Base-by-base conservation (phyloP, 2,329 filamentous ascomycete species). In the Aaosphaeria arxii region DNA sequence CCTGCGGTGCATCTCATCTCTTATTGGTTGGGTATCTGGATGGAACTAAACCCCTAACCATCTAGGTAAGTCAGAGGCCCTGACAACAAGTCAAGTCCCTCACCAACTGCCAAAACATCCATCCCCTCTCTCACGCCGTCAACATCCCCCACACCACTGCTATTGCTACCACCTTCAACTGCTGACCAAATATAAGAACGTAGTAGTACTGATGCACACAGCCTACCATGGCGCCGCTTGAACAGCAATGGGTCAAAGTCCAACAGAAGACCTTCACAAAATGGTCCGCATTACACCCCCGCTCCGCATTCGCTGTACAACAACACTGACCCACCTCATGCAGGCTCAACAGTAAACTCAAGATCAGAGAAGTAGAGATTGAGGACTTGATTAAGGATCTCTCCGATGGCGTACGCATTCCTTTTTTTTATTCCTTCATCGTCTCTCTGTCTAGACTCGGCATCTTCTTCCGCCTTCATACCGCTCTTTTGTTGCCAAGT, bases 231-330 rank as follows among this genome's bases (percentile, higher is more conserved):
- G 70, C 71, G 53, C 73, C 75, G 60, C 73, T 77, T 64, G 81
- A 85, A 71, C 80, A 83, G 74, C 79, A 81, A 72, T 84, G 82
- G 81, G 77, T 85, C 62, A 82, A 79, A 67, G 91, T 96, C 74
- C 92, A 97, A 78, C 88, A 97, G 73, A 99, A 97, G 82, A 99
- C 94, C 30, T 99, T 99, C 74, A 96, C 91, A 50, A 99, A 97
- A 89, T 99, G 94, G 87, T 89, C 65, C 62, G 74, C 66, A 51
- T 42, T 40, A 3, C 33, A 11, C 9, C 54, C 46, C 46, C 51
- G 46, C 47, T 48, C 57, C 43, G 33, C 42, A 28, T 31, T 49
- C 41, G 30, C 48, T 45, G 45, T 51, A 35, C 48, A 28, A 55
- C 55, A 33, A 45, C 52, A 51, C 63, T 67, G 50, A 66, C 51